A percentile compares a stretch with the other conserved stretches of the same genome.
Evolutionary conservation across 768 basidiomycete species (phyloP).

Genomic region (Auricularia auricula-judae): DNA sequence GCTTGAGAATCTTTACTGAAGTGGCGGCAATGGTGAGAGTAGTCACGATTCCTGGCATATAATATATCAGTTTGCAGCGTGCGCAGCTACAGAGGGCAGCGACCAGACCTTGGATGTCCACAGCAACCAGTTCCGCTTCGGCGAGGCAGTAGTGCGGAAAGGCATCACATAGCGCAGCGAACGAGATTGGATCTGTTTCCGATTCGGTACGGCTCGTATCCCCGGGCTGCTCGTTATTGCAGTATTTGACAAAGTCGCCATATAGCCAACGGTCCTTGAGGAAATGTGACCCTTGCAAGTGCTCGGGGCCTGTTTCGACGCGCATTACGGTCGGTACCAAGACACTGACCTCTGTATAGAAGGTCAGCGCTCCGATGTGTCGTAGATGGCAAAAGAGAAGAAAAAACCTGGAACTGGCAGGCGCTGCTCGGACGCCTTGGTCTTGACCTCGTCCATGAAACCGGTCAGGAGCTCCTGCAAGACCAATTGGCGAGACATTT

Average conservation of each 20-base stretch:
- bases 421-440: no score
- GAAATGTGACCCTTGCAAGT: neutral
- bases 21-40: neutral
- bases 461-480: neutral
- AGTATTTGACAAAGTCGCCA: neutral
- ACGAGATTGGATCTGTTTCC: neutral
- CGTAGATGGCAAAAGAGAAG: no score
- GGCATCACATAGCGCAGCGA: neutral
- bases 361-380: neutral
- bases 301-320: neutral
- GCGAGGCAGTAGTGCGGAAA: neutral
- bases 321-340: neutral
- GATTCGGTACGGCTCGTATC: neutral
- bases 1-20: neutral
- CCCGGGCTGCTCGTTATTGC: neutral
- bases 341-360: neutral
- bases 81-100: no score
- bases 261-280: neutral
- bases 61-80: no score
- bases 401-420: neutral
- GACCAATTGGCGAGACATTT: conserved; percentile 15
- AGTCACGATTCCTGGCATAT: neutral
- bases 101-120: neutral
- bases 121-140: neutral
- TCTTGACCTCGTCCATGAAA: neutral